Evolutionary conservation across 129 eudicot species (phyloP).

Genomic region (Flaveria brownii): DNA sequence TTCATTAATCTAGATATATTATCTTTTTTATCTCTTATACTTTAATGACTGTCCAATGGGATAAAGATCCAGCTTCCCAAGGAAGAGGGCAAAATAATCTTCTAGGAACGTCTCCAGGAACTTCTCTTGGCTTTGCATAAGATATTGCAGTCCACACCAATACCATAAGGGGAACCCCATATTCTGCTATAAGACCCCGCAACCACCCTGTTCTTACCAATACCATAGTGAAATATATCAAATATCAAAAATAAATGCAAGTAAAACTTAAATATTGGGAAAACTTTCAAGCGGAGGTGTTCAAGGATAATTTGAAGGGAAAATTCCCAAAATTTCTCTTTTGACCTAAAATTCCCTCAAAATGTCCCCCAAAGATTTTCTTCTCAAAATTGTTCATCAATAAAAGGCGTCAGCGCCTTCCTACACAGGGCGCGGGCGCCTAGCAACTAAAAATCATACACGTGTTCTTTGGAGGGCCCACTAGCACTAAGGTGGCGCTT

Average conservation of each 20-base stretch:
- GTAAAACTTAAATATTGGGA: neutral
- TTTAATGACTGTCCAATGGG: constrained; percentile 78
- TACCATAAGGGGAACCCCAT: constrained; percentile 87
- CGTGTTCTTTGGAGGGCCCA: too few relatives aligned
- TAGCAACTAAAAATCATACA: too few relatives aligned
- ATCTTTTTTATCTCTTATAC: constrained; percentile 32
- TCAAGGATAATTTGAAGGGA: too few relatives aligned
- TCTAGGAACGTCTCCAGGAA: constrained; percentile 75
- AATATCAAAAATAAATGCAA: neutral
- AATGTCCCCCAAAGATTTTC: too few relatives aligned
- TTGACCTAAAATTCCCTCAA: too few relatives aligned
- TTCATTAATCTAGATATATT: neutral
- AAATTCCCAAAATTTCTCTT: too few relatives aligned
- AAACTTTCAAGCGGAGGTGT: too few relatives aligned
- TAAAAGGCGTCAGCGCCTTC: too few relatives aligned
- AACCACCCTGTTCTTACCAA: constrained; percentile 56
- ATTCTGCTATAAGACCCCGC: constrained; percentile 74
- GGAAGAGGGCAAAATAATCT: constrained; percentile 78
- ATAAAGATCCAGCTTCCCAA: constrained; percentile 70
- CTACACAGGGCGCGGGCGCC: too few relatives aligned
- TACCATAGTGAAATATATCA: constrained; percentile 13
- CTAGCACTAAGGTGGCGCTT: too few relatives aligned
- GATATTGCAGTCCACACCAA: constrained; percentile 81
- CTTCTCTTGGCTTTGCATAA: constrained; percentile 50
- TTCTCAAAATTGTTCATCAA: too few relatives aligned